Evolutionary conservation across 345 rosid species (phyloP).

Genomic region (Erucastrum elatum): DNA sequence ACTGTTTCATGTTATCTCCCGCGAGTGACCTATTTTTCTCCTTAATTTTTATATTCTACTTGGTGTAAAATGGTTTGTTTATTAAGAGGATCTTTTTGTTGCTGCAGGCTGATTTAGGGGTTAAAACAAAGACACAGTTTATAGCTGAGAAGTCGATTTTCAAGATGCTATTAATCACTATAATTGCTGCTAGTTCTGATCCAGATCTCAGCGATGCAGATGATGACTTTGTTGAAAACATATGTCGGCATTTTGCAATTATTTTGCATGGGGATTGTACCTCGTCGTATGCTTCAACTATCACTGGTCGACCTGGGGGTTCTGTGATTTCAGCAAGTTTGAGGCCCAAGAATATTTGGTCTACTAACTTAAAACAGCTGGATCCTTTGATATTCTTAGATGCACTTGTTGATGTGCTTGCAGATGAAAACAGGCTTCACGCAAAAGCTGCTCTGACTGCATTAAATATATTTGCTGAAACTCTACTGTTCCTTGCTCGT

Average conservation of each 20-base stretch:
- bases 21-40: slow-evolving; percentile 10
- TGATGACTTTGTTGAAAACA: slow-evolving; percentile 76
- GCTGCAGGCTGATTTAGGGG: slow-evolving; percentile 89
- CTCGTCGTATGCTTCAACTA: slow-evolving; percentile 52
- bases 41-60: neutral
- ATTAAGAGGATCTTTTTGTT: slow-evolving; percentile 11
- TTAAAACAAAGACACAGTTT: slow-evolving; percentile 97
- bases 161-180: slow-evolving; percentile 76
- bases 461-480: slow-evolving; percentile 82
- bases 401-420: slow-evolving; percentile 90
- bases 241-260: slow-evolving; percentile 95
- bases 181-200: slow-evolving; percentile 82
- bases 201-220: slow-evolving; percentile 68
- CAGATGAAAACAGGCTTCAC: slow-evolving; percentile 82
- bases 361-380: slow-evolving; percentile 72
- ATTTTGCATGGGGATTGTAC: slow-evolving; percentile 67
- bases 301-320: slow-evolving; percentile 49
- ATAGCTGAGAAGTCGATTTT: slow-evolving; percentile 97
- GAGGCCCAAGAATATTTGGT: slow-evolving; percentile 55
- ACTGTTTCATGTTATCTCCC: slow-evolving; percentile 13
- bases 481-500: slow-evolving; percentile 85
- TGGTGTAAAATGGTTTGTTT: slow-evolving; percentile 9
- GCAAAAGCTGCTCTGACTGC: slow-evolving; percentile 90
- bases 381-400: slow-evolving; percentile 88
- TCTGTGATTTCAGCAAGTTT: slow-evolving; percentile 57